Evolutionary conservation across 2,329 filamentous ascomycete species (phyloP).

Genomic region (Pleurostoma richardsiae): DNA sequence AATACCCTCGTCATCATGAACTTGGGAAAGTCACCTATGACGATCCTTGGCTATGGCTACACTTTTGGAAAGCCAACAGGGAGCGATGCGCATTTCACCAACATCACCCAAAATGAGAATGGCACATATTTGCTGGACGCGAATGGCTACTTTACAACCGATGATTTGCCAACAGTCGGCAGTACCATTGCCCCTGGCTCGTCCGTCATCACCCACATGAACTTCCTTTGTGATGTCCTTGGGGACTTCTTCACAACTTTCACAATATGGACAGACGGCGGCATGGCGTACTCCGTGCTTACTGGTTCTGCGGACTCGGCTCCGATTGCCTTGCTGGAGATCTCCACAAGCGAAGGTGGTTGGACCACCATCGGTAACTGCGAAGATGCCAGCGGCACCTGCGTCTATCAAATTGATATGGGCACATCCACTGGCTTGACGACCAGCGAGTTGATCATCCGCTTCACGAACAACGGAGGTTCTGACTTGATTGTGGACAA

Average conservation of each 20-base stretch:
- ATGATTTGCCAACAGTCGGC: conserved; percentile 20
- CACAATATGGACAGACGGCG: conserved; percentile 28
- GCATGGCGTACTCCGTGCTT: conserved; percentile 22
- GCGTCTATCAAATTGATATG: conserved; percentile 18
- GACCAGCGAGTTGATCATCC: conserved; percentile 7
- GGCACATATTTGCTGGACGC: neutral
- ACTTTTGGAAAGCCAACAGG: conserved; percentile 1
- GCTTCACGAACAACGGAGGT: conserved; percentile 24
- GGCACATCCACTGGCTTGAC: conserved; percentile 18
- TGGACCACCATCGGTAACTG: conserved; percentile 12
- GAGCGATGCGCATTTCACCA: neutral
- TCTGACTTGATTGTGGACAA: conserved; percentile 28
- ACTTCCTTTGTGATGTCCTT: conserved; percentile 23
- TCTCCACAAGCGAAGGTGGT: conserved; percentile 26
- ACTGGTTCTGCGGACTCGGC: conserved; percentile 26
- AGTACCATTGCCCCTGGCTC: conserved; percentile 21
- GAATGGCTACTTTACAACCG: conserved; percentile 17
- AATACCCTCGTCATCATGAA: conserved; percentile 1
- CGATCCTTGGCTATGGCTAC: neutral
- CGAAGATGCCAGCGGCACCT: conserved; percentile 1
- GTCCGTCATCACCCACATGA: conserved; percentile 22
- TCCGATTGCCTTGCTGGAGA: conserved; percentile 24
- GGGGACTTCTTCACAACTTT: conserved; percentile 27
- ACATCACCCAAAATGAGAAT: neutral
- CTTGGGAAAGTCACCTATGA: neutral